phyloP scores from a whole-genome alignment of 148 eudicot genomes.

The Camellia granthamiana region DNA sequence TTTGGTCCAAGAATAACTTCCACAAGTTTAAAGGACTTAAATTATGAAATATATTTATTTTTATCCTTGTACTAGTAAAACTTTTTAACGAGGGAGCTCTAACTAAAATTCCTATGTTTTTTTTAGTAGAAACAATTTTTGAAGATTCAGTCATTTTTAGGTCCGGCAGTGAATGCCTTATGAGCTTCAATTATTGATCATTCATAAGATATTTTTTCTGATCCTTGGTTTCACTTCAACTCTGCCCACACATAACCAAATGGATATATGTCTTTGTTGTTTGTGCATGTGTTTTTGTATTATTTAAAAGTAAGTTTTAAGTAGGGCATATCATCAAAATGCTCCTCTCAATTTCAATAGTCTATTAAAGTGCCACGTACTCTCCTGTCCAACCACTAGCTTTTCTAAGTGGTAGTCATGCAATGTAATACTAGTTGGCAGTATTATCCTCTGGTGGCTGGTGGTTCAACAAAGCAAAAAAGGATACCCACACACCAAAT shows the following conservation, averaged over 20 bases:
- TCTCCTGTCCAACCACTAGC: constrained; percentile 23
- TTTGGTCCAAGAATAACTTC: too few relatives aligned
- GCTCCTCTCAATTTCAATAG: constrained; percentile 17
- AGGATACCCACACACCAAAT: too few relatives aligned
- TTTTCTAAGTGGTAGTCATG: constrained; percentile 10
- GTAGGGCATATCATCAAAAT: not conserved
- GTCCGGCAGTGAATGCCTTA: too few relatives aligned
- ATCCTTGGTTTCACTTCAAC: not conserved
- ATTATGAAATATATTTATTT: too few relatives aligned
- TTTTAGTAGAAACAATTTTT: too few relatives aligned
- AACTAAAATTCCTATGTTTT: too few relatives aligned
- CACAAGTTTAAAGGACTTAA: too few relatives aligned
- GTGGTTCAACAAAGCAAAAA: constrained; percentile 5
- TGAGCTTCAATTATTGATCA: not conserved
- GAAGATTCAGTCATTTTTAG: too few relatives aligned
- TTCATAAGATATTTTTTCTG: not conserved
- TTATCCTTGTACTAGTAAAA: too few relatives aligned
- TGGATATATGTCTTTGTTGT: not conserved
- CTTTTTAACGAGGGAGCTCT: too few relatives aligned
- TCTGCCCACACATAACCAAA: constrained; percentile 1
- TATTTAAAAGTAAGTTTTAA: not conserved
- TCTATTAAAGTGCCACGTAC: constrained; percentile 36
- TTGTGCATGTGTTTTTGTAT: not conserved
- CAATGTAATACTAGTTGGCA: not conserved
- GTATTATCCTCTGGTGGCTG: not conserved